A percentile compares a stretch with the other conserved stretches of the same genome.
Conservation (phyloP, 768 basidiomycete species). For the Rhodotorula paludigena region DNA sequence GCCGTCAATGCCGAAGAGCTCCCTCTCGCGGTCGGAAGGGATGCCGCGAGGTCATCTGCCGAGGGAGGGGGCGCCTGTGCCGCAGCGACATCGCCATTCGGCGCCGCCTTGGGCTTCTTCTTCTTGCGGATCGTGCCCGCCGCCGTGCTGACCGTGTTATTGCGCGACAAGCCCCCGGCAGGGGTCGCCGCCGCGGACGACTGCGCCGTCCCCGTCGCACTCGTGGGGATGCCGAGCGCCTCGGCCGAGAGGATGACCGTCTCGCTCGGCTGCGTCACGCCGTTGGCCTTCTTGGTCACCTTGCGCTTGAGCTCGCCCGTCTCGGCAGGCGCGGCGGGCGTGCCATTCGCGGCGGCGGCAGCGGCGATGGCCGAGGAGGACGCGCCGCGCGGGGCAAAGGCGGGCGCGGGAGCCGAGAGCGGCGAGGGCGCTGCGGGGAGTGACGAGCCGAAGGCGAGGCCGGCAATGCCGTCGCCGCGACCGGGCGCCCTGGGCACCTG, state of each 20-base stretch:
- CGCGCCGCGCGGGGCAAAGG: neutral
- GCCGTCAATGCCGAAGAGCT: slow-evolving; percentile 4
- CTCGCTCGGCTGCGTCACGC: slow-evolving; percentile 14
- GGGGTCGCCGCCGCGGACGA: neutral
- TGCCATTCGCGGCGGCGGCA: no score
- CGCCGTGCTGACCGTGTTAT: slow-evolving; percentile 14
- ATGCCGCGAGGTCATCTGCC: slow-evolving; percentile 24
- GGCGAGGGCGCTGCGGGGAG: neutral
- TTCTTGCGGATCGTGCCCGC: slow-evolving; percentile 15
- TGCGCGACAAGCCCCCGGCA: neutral
- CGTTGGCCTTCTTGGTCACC: slow-evolving; percentile 17
- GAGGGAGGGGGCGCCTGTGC: neutral
- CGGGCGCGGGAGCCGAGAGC: neutral
- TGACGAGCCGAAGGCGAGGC: neutral
- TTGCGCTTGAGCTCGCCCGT: slow-evolving; percentile 20
- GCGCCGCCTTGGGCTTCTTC: slow-evolving; percentile 21
- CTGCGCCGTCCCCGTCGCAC: neutral
- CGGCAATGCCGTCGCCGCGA: neutral
- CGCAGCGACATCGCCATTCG: neutral
- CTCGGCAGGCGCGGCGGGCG: neutral
- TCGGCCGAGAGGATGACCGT: slow-evolving; percentile 34
- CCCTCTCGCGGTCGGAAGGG: slow-evolving; percentile 13
- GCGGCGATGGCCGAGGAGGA: no score
- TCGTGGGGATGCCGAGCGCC: slow-evolving; percentile 26
- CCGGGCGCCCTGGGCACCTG: slow-evolving; percentile 6